phyloP scores from a whole-genome alignment of 129 eudicot genomes.

The Deinandra increscens region DNA sequence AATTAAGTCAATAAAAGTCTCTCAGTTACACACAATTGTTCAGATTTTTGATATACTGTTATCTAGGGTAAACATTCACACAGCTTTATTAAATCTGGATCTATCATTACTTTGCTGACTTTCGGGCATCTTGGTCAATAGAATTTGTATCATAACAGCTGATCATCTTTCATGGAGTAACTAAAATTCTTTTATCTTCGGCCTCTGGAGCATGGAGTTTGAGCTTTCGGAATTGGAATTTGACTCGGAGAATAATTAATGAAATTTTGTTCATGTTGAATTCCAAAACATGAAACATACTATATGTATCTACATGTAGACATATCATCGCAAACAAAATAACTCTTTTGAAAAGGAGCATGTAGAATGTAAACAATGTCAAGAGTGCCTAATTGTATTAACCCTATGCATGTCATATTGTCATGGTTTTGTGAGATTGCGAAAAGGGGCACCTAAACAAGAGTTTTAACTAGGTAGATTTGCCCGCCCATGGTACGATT shows the following conservation, averaged over 20 bases:
- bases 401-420: too few species aligned
- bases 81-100: neutral
- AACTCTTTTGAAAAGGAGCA: too few species aligned
- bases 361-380: too few species aligned
- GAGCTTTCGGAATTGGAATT: neutral
- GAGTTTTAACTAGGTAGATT: too few species aligned
- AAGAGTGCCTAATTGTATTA: too few species aligned
- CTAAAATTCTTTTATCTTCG: neutral
- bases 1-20: too few species aligned
- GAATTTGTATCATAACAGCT: too few species aligned
- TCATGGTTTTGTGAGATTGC: too few species aligned
- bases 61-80: neutral
- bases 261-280: neutral
- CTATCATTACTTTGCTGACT: neutral
- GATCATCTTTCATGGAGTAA: neutral
- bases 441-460: too few species aligned
- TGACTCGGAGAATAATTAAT: neutral
- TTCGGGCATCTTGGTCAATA: neutral
- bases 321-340: too few species aligned
- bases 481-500: neutral
- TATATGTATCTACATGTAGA: neutral
- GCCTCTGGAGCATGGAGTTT: neutral
- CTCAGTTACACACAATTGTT: too few species aligned
- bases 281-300: slow-evolving; percentile 6
- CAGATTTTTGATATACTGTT: too few species aligned